These are phyloP conservation scores for Urostyla sp. DNA, from an alignment of 73 alveolate genomes.

Conservation along the genomic window DNA sequence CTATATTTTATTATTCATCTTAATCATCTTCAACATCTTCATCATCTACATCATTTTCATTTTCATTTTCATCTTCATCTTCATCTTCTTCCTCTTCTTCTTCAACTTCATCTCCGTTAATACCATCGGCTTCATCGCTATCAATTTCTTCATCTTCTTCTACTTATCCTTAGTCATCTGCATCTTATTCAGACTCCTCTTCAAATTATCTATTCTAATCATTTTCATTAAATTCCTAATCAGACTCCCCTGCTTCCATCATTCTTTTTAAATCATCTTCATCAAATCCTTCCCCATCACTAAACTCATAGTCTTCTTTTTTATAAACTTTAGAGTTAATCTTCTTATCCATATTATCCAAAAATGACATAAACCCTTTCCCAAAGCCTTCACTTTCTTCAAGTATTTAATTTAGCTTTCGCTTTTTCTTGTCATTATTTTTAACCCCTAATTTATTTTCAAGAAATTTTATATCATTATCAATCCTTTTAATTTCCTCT, in stretches of 20 bases:
- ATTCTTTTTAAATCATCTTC: constrained; percentile 41
- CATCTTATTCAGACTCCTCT: constrained; percentile 12
- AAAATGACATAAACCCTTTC: constrained; percentile 55
- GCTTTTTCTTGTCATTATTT: constrained; percentile 14
- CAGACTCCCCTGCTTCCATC: constrained; percentile 31
- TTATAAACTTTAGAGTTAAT: not conserved
- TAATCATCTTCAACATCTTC: not conserved
- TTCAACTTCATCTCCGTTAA: constrained; percentile 12
- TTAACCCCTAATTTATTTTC: constrained; percentile 55
- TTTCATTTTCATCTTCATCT: constrained; percentile 19
- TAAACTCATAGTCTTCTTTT: constrained; percentile 35
- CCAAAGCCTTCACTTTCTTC: constrained; percentile 65
- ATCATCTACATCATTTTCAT: not conserved
- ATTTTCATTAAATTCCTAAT: constrained; percentile 26
- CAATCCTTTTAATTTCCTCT: constrained; percentile 31
- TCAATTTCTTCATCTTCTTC: constrained; percentile 29
- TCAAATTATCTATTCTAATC: constrained; percentile 27
- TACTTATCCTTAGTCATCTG: constrained; percentile 6
- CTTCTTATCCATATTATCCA: constrained; percentile 54
- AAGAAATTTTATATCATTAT: constrained; percentile 10
- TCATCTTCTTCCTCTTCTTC: constrained; percentile 42
- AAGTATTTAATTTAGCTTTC: constrained; percentile 31
- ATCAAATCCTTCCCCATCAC: constrained; percentile 56
- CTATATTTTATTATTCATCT: not conserved
- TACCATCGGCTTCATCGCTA: not conserved